A percentile compares a stretch with the other conserved stretches of the same genome.
phyloP scores from a whole-genome alignment of 345 rosid species.

The Schrenkiella parvula region DNA sequence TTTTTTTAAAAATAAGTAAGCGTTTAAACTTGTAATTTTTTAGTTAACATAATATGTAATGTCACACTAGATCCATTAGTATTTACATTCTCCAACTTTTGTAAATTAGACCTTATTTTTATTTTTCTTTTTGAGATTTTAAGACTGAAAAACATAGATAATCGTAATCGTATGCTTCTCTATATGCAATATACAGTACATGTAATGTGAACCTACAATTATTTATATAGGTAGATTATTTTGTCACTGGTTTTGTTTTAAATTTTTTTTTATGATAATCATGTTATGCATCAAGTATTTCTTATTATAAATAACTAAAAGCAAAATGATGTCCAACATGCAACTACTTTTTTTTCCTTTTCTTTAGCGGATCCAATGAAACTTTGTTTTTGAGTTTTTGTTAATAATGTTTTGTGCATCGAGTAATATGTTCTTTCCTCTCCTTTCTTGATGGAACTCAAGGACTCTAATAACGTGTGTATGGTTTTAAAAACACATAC shows the following conservation, averaged over 20 bases:
- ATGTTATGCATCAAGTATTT: background rate
- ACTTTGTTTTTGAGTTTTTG: constrained; percentile 21
- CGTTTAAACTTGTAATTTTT: background rate
- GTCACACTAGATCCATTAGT: background rate
- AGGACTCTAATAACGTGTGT: constrained; percentile 9
- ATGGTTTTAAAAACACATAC: constrained; percentile 7
- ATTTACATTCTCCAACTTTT: background rate
- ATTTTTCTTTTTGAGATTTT: background rate
- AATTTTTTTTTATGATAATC: background rate
- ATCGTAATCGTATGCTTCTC: background rate
- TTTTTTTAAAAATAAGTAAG: no score
- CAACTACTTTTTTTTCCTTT: background rate
- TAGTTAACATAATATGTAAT: background rate
- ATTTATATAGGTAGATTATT: background rate
- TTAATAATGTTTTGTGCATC: constrained; percentile 14
- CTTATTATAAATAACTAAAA: background rate
- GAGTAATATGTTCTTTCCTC: constrained; percentile 13
- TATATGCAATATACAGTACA: background rate
- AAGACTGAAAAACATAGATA: background rate
- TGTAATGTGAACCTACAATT: background rate
- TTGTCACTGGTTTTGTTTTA: background rate
- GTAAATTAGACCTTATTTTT: background rate
- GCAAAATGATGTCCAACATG: constrained; percentile 15
- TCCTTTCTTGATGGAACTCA: constrained; percentile 19
- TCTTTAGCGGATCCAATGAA: constrained; percentile 27